A percentile compares a stretch with the other conserved stretches of the same genome.
Conservation (phyloP, 2,329 filamentous ascomycete species). For the Colletotrichum sp. region DNA sequence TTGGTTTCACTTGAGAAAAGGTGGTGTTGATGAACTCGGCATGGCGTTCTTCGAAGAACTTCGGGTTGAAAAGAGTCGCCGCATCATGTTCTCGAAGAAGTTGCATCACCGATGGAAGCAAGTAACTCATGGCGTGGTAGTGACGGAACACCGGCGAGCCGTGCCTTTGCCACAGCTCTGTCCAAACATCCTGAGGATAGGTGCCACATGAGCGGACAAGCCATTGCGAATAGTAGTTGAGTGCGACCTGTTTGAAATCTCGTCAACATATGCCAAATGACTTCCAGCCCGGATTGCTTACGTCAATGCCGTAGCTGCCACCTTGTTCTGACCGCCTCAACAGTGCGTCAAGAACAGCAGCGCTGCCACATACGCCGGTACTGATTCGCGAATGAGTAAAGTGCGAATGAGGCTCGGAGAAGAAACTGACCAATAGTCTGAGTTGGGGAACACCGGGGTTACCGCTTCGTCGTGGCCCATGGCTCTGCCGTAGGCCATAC, state of each 20-base stretch:
- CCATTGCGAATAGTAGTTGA: conserved; percentile 49
- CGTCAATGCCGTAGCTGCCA: background rate
- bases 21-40: conserved; percentile 21
- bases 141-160: conserved; percentile 54
- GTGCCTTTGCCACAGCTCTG: conserved; percentile 51
- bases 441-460: conserved; percentile 34
- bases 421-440: conserved; percentile 30
- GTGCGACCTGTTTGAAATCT: conserved; percentile 25
- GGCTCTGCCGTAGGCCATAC: conserved; percentile 47
- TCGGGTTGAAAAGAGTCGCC: conserved; percentile 43
- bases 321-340: conserved; percentile 41
- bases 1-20: conserved; percentile 44
- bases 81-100: conserved; percentile 41
- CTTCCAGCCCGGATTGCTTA: conserved; percentile 12
- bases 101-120: conserved; percentile 36
- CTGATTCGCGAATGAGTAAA: too few relatives aligned
- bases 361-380: conserved; percentile 45
- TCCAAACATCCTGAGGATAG: conserved; percentile 33
- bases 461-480: conserved; percentile 36
- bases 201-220: conserved; percentile 40
- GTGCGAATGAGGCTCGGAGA: too few relatives aligned
- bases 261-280: background rate
- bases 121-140: conserved; percentile 51
- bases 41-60: conserved; percentile 47
- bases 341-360: conserved; percentile 45